phyloP scores from a whole-genome alignment of 2,329 filamentous ascomycete species.

The Trematosphaeria pertusa region DNA sequence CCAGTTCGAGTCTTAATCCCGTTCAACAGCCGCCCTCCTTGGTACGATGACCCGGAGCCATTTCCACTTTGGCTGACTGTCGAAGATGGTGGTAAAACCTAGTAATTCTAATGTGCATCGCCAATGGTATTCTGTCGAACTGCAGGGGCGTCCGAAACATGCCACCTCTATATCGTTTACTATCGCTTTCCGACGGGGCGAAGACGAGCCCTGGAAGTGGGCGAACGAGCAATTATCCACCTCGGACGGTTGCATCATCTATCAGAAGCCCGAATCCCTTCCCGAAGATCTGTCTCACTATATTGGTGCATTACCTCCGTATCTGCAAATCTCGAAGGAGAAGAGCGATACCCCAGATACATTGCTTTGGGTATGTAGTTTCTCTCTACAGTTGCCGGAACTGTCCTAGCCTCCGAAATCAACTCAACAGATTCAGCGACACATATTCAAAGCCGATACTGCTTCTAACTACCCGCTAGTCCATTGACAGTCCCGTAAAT shows the following conservation, averaged over 20 bases:
- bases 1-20: constrained; percentile 62
- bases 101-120: constrained; percentile 26
- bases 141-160: constrained; percentile 56
- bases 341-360: constrained; percentile 73
- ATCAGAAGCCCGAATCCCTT: constrained; percentile 50
- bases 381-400: too few species aligned
- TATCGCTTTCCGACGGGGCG: constrained; percentile 68
- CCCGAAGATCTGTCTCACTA: constrained; percentile 59
- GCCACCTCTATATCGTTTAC: constrained; percentile 68
- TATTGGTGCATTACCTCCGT: constrained; percentile 64
- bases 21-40: constrained; percentile 31
- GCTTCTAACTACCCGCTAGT: constrained; percentile 23
- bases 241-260: constrained; percentile 68
- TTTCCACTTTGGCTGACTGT: constrained; percentile 13
- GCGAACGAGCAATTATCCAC: constrained; percentile 68
- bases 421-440: too few species aligned
- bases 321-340: constrained; percentile 61
- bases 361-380: constrained; percentile 66
- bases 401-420: too few species aligned
- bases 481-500: constrained; percentile 63
- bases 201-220: constrained; percentile 71
- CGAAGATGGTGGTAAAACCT: constrained; percentile 32
- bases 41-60: constrained; percentile 21
- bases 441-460: too few species aligned
- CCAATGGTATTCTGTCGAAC: constrained; percentile 62